Evolutionary conservation across 495 filamentous ascomycete species (phyloP), one percentile per base, ranked within the genome.

Genomic region (Xylaria castorea): DNA sequence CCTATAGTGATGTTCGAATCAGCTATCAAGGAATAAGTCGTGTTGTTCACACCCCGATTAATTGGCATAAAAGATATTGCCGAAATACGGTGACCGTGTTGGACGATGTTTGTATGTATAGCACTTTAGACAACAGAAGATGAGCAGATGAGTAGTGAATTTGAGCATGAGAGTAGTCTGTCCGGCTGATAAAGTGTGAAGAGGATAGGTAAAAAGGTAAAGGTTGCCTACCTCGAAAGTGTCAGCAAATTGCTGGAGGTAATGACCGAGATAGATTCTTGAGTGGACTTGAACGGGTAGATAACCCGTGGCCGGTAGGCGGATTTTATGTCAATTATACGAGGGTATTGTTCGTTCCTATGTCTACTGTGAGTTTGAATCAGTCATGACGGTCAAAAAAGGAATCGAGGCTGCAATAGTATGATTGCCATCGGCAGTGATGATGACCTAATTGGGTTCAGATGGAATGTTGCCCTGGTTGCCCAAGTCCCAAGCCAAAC

Each of bases 381-480:
- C n/a, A n/a, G n/a, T n/a, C 8, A 30, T 1, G 7, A 42, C 1
- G 5, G 38, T 42, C 12, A 5, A 42, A 4, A 64, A 44, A n/a
- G 38, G 38, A 44, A 64, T 16, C 61, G 36, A 44, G 5, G 22
- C 34, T n/a, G 38, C 5, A 64, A 42, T 22, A 20, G 14, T 42
- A 44, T 64, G 38, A 44, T 27, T 64, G 61, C 44, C 61, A 44
- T 64, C 61, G 61, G 36, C 61, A 64, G 61, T 36, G 38, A 30
- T 25, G 61, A 44, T 64, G 61, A 64, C 61, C 61, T 44, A 44
- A 51, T 68, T 57, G 66, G 66, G 66, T 68, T 40, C 66, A 22
- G 32, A 55, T 42, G 50, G 22, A 12, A 18, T 57, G 64, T 57
- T 44, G 22, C 46, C 25, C 50, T 57, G 32, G 66, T 55, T 55